Conservation (phyloP, 306 rosid species). For the Cajanus cajan region DNA sequence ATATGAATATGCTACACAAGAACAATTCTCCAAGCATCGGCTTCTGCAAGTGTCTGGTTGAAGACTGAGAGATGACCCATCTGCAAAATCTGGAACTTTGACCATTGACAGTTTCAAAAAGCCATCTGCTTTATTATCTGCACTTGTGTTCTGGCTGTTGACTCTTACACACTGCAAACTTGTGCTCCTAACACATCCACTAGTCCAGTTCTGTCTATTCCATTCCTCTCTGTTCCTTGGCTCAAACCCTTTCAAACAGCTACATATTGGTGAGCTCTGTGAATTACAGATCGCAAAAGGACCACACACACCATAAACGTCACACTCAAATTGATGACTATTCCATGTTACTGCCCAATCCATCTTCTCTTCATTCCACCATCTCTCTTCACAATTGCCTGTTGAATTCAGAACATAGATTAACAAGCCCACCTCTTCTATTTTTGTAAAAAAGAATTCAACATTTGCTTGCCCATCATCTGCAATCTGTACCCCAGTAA, state of each 20-base stretch:
- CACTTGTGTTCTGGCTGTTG: not conserved
- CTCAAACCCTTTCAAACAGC: slow-evolving; percentile 45
- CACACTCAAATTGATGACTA: not conserved
- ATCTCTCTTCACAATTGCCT: not conserved
- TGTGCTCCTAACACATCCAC: slow-evolving; percentile 22
- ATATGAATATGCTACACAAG: slow-evolving; percentile 28
- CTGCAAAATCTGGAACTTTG: slow-evolving; percentile 36
- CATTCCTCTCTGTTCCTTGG: slow-evolving; percentile 36
- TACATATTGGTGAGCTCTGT: slow-evolving; percentile 12
- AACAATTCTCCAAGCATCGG: slow-evolving; percentile 25
- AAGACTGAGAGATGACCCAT: not conserved
- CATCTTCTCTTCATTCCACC: not conserved
- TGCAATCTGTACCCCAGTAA: not conserved
- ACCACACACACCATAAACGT: not conserved
- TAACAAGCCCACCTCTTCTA: not conserved
- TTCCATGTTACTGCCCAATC: slow-evolving; percentile 10
- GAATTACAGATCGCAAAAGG: slow-evolving; percentile 20
- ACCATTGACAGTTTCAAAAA: slow-evolving; percentile 30
- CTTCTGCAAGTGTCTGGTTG: not conserved
- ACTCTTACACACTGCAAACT: slow-evolving; percentile 32
- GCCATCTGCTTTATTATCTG: slow-evolving; percentile 19
- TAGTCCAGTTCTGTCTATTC: slow-evolving; percentile 29
- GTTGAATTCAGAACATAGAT: not conserved
- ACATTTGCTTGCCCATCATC: not conserved
- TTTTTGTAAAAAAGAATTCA: not conserved